Evolutionary conservation across 352 stramenopile species (phyloP), one percentile per base, ranked within the genome.

Genomic region (Phytophthora macrochlamydospora): DNA sequence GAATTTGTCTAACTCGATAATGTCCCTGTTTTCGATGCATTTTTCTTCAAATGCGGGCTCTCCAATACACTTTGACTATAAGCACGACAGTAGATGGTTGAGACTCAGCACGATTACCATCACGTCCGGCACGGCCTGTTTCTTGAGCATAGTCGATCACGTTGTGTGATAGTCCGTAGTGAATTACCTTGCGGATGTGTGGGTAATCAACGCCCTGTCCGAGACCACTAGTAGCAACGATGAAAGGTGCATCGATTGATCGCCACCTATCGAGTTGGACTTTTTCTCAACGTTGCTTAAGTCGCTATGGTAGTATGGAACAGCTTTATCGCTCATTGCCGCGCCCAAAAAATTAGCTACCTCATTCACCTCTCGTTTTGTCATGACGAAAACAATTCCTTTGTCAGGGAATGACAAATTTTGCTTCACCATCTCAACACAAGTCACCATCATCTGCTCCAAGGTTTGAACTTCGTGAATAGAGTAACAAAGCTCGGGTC

Each of bases 141-240:
- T 60, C 40, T 32, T 60, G 42, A 14, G 18, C 54, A 45, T 45
- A 60, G 33, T 60, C 42, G 2, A 51, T 52, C 29, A 60, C 32
- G 32, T 31, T 60, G 8, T 51, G 42, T 24, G 54, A 30, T 18
- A 51, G 37, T 6, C 42, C 54, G 43, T 52, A 60, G 18, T 60
- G 54, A 30, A 52, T 14, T 3, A 60, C 53, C 5, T 11, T 33
- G 30, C 53, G 40, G 4, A 60, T 30, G 12, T 24, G 12, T 4
- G 40, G 42, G 18, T 60, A 45, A 18, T 60, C 42, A 1, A 60
- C 54, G 5, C 54, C 54, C 7, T 60, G 42, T 2, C 54, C 54
- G 1, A 60, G 43, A 2, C 54, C 54, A 45, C 42, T 32, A 18
- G 33, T 56, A 43, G 50, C 50, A 30, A 45, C 50, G 24, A 56